phyloP scores from a whole-genome alignment of 2,329 filamentous ascomycete species.

The Clarireedia hainanense region DNA sequence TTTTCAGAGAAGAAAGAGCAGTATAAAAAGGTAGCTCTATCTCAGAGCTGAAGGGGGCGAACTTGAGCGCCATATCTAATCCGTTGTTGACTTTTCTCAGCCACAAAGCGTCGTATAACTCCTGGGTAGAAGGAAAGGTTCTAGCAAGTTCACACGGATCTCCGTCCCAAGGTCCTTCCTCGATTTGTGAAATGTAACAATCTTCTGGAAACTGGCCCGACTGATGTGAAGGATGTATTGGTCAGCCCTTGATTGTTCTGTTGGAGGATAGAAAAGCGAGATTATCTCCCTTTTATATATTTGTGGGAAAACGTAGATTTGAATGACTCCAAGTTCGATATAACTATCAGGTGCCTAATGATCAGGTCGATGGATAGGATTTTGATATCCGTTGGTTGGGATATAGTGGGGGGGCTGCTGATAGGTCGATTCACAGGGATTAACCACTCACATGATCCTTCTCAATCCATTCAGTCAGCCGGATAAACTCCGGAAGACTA shows the following conservation, averaged over 20 bases:
- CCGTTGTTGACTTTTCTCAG: neutral
- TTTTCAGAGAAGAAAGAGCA: slow-evolving; percentile 83
- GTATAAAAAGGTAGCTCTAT: slow-evolving; percentile 95
- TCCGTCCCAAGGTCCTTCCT: slow-evolving; percentile 6
- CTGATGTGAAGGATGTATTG: neutral
- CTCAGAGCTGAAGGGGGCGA: slow-evolving; percentile 85
- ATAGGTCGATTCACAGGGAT: neutral
- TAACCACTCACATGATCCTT: slow-evolving; percentile 4
- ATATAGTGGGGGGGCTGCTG: neutral
- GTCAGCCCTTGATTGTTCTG: neutral
- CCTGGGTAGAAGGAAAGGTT: neutral
- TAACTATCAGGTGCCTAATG: neutral
- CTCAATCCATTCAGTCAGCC: neutral
- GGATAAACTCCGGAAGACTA: neutral
- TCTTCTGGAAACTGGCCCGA: neutral
- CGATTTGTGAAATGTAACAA: neutral
- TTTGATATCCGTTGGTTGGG: neutral
- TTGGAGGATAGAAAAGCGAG: no score
- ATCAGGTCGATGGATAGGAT: neutral
- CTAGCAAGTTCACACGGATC: slow-evolving; percentile 3
- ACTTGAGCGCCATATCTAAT: slow-evolving; percentile 47
- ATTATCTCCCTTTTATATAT: neutral
- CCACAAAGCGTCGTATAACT: neutral
- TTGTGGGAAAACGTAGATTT: neutral
- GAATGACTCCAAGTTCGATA: no score